Evolutionary conservation across 148 eudicot species (phyloP).

Genomic region (Simmondsia chinensis): DNA sequence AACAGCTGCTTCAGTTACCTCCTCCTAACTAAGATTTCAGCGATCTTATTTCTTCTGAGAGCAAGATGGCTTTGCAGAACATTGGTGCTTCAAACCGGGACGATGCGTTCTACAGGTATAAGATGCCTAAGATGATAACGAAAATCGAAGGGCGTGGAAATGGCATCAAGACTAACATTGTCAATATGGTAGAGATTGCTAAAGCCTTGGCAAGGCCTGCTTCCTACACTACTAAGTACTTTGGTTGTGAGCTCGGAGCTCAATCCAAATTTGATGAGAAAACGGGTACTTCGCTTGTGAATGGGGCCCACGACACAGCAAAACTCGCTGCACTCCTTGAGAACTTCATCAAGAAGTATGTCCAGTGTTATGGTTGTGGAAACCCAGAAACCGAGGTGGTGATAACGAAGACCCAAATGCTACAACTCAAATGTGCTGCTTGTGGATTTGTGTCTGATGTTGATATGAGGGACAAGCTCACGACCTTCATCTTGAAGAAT

Average conservation of each 20-base stretch:
- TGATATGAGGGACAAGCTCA: conserved; percentile 77
- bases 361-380: conserved; percentile 82
- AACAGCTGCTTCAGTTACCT: conserved; percentile 7
- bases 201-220: conserved; percentile 71
- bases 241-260: conserved; percentile 82
- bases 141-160: conserved; percentile 85
- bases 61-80: conserved; percentile 67
- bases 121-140: conserved; percentile 84
- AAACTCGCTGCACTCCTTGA: conserved; percentile 82
- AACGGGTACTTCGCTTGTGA: conserved; percentile 61
- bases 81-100: conserved; percentile 75
- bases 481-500: conserved; percentile 58
- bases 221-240: conserved; percentile 68
- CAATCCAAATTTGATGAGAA: conserved; percentile 82
- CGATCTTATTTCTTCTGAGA: not conserved
- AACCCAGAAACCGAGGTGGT: conserved; percentile 74
- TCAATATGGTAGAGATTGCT: conserved; percentile 80
- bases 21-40: conserved; percentile 11
- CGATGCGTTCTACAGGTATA: conserved; percentile 89
- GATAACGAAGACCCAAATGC: conserved; percentile 61
- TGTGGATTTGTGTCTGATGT: conserved; percentile 84
- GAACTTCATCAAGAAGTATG: conserved; percentile 73
- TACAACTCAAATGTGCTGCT: conserved; percentile 64
- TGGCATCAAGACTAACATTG: conserved; percentile 76
- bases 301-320: conserved; percentile 63